phyloP scores from a whole-genome alignment of 2,329 filamentous ascomycete species.

The Blumeriella jaapii region DNA sequence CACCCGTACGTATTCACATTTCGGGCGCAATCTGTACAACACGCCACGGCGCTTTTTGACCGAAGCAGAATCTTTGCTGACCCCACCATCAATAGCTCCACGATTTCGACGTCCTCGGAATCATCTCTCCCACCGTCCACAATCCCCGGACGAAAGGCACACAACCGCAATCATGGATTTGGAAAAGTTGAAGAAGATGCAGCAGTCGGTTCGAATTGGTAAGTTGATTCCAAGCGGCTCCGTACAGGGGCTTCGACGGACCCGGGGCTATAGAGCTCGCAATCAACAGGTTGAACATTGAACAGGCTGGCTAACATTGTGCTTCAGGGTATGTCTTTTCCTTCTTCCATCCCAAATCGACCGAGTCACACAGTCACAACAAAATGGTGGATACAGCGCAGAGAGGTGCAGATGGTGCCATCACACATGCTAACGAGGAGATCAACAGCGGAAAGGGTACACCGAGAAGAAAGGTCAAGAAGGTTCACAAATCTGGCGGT shows the following conservation, averaged over 20 bases:
- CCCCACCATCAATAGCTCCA: slow-evolving; percentile 2
- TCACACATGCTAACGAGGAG: slow-evolving; percentile 19
- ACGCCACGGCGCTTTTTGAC: background rate
- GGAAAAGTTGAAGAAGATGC: slow-evolving; percentile 55
- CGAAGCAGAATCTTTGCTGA: slow-evolving; percentile 4
- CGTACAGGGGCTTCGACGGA: background rate
- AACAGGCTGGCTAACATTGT: slow-evolving; percentile 5
- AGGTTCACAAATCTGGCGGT: slow-evolving; percentile 82
- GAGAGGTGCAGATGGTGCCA: background rate
- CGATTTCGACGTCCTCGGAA: slow-evolving; percentile 2
- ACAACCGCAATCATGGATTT: slow-evolving; percentile 46
- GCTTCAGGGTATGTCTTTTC: slow-evolving; percentile 7
- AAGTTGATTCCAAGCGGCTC: slow-evolving; percentile 5
- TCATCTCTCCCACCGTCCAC: slow-evolving; percentile 9
- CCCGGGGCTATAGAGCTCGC: too few species aligned
- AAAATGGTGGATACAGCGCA: background rate
- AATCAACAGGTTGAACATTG: too few species aligned
- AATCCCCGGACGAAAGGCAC: slow-evolving; percentile 20
- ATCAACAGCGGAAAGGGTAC: slow-evolving; percentile 78
- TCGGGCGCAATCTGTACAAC: slow-evolving; percentile 3
- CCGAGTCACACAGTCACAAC: too few species aligned
- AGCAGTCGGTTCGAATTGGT: slow-evolving; percentile 45
- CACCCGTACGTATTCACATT: slow-evolving; percentile 8
- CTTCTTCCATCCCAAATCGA: too few species aligned
- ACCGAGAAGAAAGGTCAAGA: slow-evolving; percentile 96